Base-by-base conservation (phyloP, 164 flowering plant genomes). In the Buxus sempervirens region DNA sequence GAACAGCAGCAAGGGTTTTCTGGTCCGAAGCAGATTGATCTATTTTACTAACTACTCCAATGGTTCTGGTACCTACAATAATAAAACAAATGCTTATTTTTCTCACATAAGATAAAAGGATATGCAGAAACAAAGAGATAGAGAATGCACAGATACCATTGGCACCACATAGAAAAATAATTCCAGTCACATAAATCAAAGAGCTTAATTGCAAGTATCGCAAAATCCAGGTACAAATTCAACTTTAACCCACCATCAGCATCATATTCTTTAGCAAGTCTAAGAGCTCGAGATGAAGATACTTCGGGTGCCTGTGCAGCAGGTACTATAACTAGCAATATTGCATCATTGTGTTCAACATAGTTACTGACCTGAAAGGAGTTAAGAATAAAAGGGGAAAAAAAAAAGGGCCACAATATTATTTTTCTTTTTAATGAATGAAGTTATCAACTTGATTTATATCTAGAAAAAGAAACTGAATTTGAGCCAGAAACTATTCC, bases 281-380 rank as follows among this genome's bases (percentile, higher is more conserved):
- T 86, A 32, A 88, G 77, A 59, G 88, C 94, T 73, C 75, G 77
- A 58, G 79, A 82, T 54, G 94, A 80, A 66, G 91, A 78, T 69
- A 88, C 72, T 76, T 88, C 94, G 32, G 89, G 88, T n/a, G 94
- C 85, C 67, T 86, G 94, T 63, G 78, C 57, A 62, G 91, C 94
- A 72, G 94, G 90, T 24, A 88, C 68, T 24, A 85, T 59, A 71
- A 88, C 87, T 26, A 87, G 81, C 76, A 88, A 76, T 64, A 89
- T 83, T 28, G 94, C 86, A 78, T 89, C 94, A 74, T 78, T 86
- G 75, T 70, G 91, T 62, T 84, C 78, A 69, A 67, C 85, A 83
- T 89, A 87, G 20, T 83, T 82, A 63, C 85, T 77, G 48, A 81
- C 70, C 93, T 88, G 67, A 54, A 53, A 25, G 59, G 54, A 51